Conservation (phyloP, 23 red algal genomes). For the Cyanidioschyzon merolae region DNA sequence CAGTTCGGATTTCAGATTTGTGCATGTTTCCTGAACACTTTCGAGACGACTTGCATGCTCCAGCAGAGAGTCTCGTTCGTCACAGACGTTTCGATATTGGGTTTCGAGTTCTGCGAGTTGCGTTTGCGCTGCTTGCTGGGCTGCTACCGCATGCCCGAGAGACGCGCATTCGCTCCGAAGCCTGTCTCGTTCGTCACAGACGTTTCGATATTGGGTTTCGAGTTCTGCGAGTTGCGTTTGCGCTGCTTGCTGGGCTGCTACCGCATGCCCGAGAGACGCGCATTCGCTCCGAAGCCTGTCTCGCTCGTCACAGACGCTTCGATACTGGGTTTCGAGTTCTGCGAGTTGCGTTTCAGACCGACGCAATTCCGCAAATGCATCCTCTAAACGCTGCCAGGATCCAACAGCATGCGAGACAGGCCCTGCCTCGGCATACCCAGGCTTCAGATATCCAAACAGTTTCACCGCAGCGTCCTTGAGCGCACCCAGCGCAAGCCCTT, state of each 20-base stretch:
- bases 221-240: neutral
- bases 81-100: neutral
- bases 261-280: neutral
- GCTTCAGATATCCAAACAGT: no score
- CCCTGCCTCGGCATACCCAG: no score
- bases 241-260: neutral
- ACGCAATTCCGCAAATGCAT: neutral
- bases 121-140: neutral
- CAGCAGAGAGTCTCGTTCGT: neutral
- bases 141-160: neutral
- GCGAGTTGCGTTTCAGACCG: neutral
- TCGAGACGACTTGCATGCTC: neutral
- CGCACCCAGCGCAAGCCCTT: no score
- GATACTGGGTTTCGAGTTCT: conserved; percentile 5
- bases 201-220: neutral
- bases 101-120: neutral
- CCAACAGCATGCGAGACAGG: no score
- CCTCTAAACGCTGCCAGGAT: neutral
- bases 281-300: neutral
- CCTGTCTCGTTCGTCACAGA: neutral
- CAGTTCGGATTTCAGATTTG: neutral
- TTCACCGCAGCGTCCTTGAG: no score
- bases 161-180: neutral
- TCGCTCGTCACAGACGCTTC: neutral
- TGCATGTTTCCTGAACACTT: neutral